Conservation (phyloP, 73 alveolate species). For the Loxodes magnus region DNA sequence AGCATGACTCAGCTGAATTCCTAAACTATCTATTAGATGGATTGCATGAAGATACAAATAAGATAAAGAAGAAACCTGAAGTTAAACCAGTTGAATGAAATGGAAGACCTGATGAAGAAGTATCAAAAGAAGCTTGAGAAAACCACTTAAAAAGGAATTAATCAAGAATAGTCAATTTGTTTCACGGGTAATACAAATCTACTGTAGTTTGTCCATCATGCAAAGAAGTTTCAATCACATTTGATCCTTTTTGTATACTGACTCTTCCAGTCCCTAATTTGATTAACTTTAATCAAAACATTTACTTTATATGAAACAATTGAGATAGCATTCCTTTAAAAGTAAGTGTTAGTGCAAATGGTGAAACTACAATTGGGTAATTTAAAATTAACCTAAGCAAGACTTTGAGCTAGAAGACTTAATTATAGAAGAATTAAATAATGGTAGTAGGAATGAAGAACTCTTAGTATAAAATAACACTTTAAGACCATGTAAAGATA, state of each 20-base stretch:
- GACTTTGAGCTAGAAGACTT: no score
- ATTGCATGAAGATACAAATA: constrained; percentile 92
- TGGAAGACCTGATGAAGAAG: constrained; percentile 61
- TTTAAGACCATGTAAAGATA: no score
- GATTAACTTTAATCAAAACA: no score
- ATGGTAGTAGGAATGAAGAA: no score
- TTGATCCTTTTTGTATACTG: constrained; percentile 86
- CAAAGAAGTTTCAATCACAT: constrained; percentile 60
- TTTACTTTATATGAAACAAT: no score
- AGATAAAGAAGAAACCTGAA: constrained; percentile 74
- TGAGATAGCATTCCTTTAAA: no score
- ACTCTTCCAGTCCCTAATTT: constrained; percentile 90
- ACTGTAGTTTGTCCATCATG: constrained; percentile 85
- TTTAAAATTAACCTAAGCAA: no score
- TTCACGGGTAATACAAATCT: constrained; percentile 91
- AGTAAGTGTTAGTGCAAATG: no score
- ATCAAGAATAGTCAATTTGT: constrained; percentile 78
- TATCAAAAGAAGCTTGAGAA: constrained; percentile 82
- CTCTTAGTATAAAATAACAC: no score
- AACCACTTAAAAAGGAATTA: constrained; percentile 77
- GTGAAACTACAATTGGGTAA: no score
- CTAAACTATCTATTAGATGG: constrained; percentile 86
- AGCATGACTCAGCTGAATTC: constrained; percentile 90
- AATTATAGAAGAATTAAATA: no score
- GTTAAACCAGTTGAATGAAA: constrained; percentile 54